Conservation (phyloP, 1,284 basidiomycete genomes). For the Ustilago sp. region DNA sequence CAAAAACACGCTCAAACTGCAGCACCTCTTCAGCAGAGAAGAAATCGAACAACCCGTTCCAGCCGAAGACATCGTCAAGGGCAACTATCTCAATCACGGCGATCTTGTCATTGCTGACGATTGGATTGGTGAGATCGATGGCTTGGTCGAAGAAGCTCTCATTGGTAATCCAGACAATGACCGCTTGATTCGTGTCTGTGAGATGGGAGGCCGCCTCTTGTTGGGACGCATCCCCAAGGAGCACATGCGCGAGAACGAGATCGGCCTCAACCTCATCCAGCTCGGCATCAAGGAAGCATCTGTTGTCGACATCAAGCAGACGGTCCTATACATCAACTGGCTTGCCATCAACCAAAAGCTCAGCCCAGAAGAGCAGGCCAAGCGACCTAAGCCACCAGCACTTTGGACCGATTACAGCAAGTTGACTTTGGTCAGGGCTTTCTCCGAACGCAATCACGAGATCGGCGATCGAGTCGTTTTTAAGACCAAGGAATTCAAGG, state of each 20-base stretch:
- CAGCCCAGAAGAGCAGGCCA: constrained; percentile 45
- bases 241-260: constrained; percentile 68
- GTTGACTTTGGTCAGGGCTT: constrained; percentile 48
- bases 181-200: constrained; percentile 30
- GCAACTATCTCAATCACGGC: constrained; percentile 69
- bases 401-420: constrained; percentile 47
- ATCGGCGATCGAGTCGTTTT: constrained; percentile 70
- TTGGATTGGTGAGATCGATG: constrained; percentile 84
- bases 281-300: constrained; percentile 55
- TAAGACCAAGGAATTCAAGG: constrained; percentile 30
- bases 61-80: constrained; percentile 73
- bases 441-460: constrained; percentile 49
- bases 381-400: constrained; percentile 41
- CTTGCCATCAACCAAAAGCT: constrained; percentile 83
- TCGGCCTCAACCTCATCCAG: constrained; percentile 69
- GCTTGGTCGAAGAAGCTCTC: constrained; percentile 84
- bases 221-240: constrained; percentile 42
- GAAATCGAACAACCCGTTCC: constrained; percentile 77
- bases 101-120: constrained; percentile 76
- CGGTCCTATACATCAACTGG: constrained; percentile 85
- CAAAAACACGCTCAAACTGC: constrained; percentile 76
- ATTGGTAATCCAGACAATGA: constrained; percentile 74
- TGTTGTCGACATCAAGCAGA: constrained; percentile 80
- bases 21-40: constrained; percentile 80
- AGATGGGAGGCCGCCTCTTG: constrained; percentile 39